A percentile compares a stretch with the other conserved stretches of the same genome.
phyloP scores from a whole-genome alignment of 2,329 filamentous ascomycete genomes.

The Emmonsiellopsis sp. region DNA sequence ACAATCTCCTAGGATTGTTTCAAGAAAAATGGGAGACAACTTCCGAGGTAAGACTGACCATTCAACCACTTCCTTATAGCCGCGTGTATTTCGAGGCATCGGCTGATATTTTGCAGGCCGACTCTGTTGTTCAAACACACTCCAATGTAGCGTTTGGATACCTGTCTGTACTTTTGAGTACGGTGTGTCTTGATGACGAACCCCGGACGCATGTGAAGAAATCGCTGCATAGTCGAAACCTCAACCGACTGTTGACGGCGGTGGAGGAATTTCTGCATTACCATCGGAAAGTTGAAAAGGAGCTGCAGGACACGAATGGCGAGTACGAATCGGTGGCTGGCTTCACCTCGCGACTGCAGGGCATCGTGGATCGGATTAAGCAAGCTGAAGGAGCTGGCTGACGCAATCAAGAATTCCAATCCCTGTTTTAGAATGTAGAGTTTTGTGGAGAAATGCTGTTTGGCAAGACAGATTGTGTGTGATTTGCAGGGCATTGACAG shows the following conservation, averaged over 20 bases:
- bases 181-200: slow-evolving; percentile 55
- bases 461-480: too few species aligned
- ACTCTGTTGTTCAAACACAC: slow-evolving; percentile 58
- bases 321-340: slow-evolving; percentile 41
- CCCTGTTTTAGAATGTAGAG: background rate
- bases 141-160: slow-evolving; percentile 81
- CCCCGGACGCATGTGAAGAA: slow-evolving; percentile 36
- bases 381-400: slow-evolving; percentile 7
- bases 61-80: slow-evolving; percentile 9
- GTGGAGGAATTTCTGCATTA: slow-evolving; percentile 55
- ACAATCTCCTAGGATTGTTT: slow-evolving; percentile 56
- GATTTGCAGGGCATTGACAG: too few species aligned
- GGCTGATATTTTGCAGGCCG: slow-evolving; percentile 30
- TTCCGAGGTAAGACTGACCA: slow-evolving; percentile 51
- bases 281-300: slow-evolving; percentile 50
- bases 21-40: slow-evolving; percentile 57
- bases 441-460: background rate
- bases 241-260: slow-evolving; percentile 46
- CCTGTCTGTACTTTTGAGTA: slow-evolving; percentile 73
- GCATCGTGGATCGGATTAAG: slow-evolving; percentile 41
- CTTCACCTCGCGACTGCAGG: slow-evolving; percentile 47
- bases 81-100: background rate
- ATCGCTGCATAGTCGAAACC: slow-evolving; percentile 37
- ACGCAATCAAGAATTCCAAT: background rate
- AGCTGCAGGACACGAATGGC: slow-evolving; percentile 31